Conservation (phyloP, 2,329 filamentous ascomycete genomes). For the Penicillium sp. region DNA sequence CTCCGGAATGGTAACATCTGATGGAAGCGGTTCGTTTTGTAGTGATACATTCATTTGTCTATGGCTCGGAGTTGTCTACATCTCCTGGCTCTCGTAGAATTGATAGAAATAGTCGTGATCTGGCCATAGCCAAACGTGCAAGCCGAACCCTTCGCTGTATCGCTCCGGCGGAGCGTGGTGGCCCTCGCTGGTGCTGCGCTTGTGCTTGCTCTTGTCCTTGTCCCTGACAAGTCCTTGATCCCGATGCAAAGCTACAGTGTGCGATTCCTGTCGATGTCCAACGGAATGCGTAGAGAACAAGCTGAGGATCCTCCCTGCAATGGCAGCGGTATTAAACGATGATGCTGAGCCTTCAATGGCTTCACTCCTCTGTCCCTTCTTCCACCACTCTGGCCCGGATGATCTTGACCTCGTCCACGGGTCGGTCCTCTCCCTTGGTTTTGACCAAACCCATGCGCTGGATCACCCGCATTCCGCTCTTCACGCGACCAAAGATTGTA, state of each 20-base stretch:
- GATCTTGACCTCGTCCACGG: slow-evolving; percentile 79
- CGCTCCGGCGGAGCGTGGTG: neutral
- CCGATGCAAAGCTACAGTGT: neutral
- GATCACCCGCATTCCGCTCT: slow-evolving; percentile 77
- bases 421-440: slow-evolving; percentile 77
- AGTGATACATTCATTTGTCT: slow-evolving; percentile 62
- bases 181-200: neutral
- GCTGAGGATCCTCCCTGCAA: neutral
- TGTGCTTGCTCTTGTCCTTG: neutral
- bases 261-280: neutral
- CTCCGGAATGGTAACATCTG: slow-evolving; percentile 69
- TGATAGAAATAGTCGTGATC: slow-evolving; percentile 4
- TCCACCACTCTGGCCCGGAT: slow-evolving; percentile 66
- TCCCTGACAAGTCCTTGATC: neutral
- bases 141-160: neutral
- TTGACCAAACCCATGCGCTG: slow-evolving; percentile 85
- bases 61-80: slow-evolving; percentile 4
- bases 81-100: neutral
- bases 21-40: slow-evolving; percentile 77
- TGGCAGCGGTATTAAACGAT: neutral
- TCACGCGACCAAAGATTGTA: slow-evolving; percentile 92
- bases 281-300: neutral
- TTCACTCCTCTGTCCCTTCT: slow-evolving; percentile 46
- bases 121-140: neutral
- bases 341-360: neutral